These are phyloP conservation scores for Linnemannia exigua DNA, from an alignment of 192 early-diverging fungal genomes.

Conservation along the genomic window DNA sequence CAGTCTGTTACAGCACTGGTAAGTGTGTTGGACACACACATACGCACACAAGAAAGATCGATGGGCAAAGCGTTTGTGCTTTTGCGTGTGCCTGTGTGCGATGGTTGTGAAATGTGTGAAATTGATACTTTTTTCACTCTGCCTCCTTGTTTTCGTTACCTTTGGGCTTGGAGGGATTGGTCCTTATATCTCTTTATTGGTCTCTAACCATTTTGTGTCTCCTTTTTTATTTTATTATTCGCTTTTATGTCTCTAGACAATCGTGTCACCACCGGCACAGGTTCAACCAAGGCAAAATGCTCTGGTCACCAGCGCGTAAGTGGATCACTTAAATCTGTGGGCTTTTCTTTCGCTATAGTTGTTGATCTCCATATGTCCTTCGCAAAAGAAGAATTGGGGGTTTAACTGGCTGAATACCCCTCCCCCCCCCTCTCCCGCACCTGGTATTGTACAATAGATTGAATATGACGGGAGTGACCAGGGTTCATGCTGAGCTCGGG, in stretches of 20 bases:
- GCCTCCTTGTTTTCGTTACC: neutral
- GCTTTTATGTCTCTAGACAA: constrained; percentile 8
- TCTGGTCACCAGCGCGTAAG: constrained; percentile 46
- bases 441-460: constrained; percentile 6
- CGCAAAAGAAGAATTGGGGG: too few species aligned
- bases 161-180: neutral
- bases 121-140: too few species aligned
- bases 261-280: constrained; percentile 27
- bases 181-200: neutral
- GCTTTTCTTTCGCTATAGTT: too few species aligned
- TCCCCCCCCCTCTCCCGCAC: too few species aligned
- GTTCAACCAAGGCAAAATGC: constrained; percentile 16
- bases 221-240: neutral
- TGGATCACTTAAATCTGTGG: neutral
- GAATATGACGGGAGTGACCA: constrained; percentile 57
- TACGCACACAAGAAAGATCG: neutral
- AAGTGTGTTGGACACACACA: neutral
- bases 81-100: neutral
- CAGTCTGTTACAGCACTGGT: constrained; percentile 29
- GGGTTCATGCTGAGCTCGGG: constrained; percentile 45
- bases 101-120: neutral
- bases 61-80: neutral
- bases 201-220: neutral
- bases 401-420: too few species aligned
- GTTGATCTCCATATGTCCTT: too few species aligned